Evolutionary conservation across 2,329 filamentous ascomycete genomes (phyloP), one percentile per base, ranked within the genome.

Genomic region (Trichoderma sp.): DNA sequence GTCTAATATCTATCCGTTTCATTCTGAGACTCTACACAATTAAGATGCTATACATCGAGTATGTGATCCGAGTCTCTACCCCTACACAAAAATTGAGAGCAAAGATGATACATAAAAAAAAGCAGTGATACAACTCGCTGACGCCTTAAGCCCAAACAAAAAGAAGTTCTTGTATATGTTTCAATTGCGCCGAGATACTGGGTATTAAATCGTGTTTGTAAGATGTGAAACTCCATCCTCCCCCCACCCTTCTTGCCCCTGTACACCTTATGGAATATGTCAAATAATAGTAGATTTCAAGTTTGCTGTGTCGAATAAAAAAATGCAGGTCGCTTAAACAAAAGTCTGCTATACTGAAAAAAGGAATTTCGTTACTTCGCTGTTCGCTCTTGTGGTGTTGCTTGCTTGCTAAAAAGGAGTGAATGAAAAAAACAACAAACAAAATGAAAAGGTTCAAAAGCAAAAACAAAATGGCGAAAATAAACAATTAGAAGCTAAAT

Each of bases 401-500:
- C 54, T 39, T 24, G 63, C 54, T 14, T 13, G 52, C 51, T 39
- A 43, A 26, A 34, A 66, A 46, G 39, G 30, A 32, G 5, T n/a
- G 18, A 39, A 37, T 32, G 46, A 13, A 24, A 46, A 32, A 32
- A 32, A 32, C 1, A 10, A 46, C 13, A 49, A 34, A 30, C 1
- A 30, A 30, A 30, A 30, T 18, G 13, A 24, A 4, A 43, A 21
- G 3, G 21, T 10, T 16, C 4, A 10, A 30, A 63, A 39, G 13
- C n/a, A 26, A 54, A 13, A 28, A 21, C 30, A 26, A 37, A n/a
- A 34, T 26, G 32, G 14, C 26, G 4, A n/a, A 2, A 5, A 11
- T 21, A 5, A 28, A 18, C 14, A 13, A 32, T 75, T 76, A 86
- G 70, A 87, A 87, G 67, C 83, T 85, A 72, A 87, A 87, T 59